Evolutionary conservation across 2,329 filamentous ascomycete species (phyloP), one percentile per base, ranked within the genome.

Genomic region (Coleophoma crateriformis): DNA sequence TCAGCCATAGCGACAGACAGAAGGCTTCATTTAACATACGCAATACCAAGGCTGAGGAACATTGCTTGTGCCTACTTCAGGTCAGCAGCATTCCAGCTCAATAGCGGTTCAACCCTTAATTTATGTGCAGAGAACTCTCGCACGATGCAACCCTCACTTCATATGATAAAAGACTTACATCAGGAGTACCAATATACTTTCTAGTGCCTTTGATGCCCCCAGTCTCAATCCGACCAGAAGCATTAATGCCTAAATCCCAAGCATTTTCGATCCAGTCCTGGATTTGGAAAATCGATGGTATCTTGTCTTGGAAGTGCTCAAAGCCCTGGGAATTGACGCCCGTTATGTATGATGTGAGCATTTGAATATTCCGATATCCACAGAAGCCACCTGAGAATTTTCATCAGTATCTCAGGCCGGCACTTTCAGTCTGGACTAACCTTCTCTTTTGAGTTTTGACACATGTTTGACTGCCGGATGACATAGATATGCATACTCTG

Each of bases 321-420:
- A 77, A 67, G 0, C 87, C 88, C 12, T 73, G 68, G 12, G 73
- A 73, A 37, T 71, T 66, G 1, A 79, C 70, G 8, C 77, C 78
- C 51, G 84, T 79, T 17, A 96, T 81, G 64, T 89, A 91, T 0
- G 90, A 92, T 13, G 86, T 72, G 58, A 96, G 68, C 84, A 95
- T 95, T 65, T 97, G 94, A 33, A 96, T 95, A 62, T 95, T 97
- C 38, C 92, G 81, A 65, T 96, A 97, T 3, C 92, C 92, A 64
- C 92, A 97, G 65, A 97, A 97, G 6, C 90, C 88, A 19, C 90
- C 90, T 81, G 19, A 14, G 12, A 10, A 33, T 22, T 38, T 54
- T 38, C 53, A 46, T 17, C 43, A 27, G 19, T 42, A 17, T 22
- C 6, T 27, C 8, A 27, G 27, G 19, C 11, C 2, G n/a, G 13